A percentile compares a stretch with the other conserved stretches of the same genome.
Evolutionary conservation across 257 asterid genomes (phyloP).

Genomic region (Plectranthus barbatus): DNA sequence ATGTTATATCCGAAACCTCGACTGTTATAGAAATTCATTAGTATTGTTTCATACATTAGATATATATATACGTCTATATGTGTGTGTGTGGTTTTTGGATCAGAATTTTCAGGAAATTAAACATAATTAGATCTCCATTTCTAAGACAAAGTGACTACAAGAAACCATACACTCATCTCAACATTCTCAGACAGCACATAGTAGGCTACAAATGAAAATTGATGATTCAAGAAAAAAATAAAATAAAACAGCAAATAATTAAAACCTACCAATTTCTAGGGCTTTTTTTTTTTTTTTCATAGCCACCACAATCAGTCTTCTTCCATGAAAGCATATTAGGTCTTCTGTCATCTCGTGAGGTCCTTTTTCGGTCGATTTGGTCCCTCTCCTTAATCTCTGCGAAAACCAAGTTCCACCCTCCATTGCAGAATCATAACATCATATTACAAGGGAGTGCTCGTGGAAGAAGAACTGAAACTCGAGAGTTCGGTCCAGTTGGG

Average conservation of each 20-base stretch:
- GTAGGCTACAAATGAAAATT: constrained; percentile 6
- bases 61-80: too few relatives aligned
- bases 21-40: too few relatives aligned
- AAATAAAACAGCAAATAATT: not conserved
- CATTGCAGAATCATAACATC: not conserved
- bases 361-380: too few relatives aligned
- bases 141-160: not conserved
- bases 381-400: too few relatives aligned
- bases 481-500: constrained; percentile 62
- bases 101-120: not conserved
- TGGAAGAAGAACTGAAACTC: constrained; percentile 61
- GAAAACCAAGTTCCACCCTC: too few relatives aligned
- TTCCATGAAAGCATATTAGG: too few relatives aligned
- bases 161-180: constrained; percentile 16
- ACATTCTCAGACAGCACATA: constrained; percentile 1
- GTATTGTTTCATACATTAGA: too few relatives aligned
- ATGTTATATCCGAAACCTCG: too few relatives aligned
- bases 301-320: too few relatives aligned
- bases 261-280: constrained; percentile 36
- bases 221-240: not conserved
- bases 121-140: constrained; percentile 15
- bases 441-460: constrained; percentile 41
- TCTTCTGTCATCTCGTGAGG: too few relatives aligned
- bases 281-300: constrained; percentile 15
- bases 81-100: not conserved